These are phyloP conservation scores for Aureobasidium zeae DNA, from an alignment of 2,329 filamentous ascomycete genomes.

Conservation along the genomic window DNA sequence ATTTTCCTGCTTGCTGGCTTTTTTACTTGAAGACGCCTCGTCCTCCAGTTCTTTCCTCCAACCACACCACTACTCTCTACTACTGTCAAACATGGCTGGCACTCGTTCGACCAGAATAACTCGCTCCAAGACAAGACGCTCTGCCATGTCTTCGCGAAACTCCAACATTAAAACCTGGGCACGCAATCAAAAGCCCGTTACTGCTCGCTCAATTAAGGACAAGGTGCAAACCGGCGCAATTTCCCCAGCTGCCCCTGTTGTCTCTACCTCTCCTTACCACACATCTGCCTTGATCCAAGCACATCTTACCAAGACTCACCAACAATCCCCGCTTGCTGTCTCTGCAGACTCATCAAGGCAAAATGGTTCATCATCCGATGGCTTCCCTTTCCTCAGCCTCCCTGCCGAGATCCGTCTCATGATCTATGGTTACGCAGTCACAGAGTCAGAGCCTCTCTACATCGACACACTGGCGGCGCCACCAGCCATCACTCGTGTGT, in stretches of 20 bases:
- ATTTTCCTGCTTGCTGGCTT: conserved; percentile 8
- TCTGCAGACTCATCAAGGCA: conserved; percentile 1
- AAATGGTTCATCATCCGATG: not conserved
- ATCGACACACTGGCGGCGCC: conserved; percentile 11
- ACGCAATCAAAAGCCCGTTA: conserved; percentile 10
- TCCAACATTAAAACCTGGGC: conserved; percentile 12
- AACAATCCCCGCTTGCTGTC: conserved; percentile 3
- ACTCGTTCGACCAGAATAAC: conserved; percentile 3
- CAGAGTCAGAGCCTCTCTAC: conserved; percentile 5
- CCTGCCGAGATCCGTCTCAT: conserved; percentile 17
- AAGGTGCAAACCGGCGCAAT: conserved; percentile 5
- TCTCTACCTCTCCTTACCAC: conserved; percentile 3
- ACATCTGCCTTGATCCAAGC: conserved; percentile 10
- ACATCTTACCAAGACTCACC: conserved; percentile 7
- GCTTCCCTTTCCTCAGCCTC: conserved; percentile 15
- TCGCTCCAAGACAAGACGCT: conserved; percentile 14
- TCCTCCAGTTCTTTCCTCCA: conserved; percentile 11
- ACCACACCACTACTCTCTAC: conserved; percentile 5
- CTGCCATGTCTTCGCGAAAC: conserved; percentile 5
- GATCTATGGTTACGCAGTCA: conserved; percentile 16
- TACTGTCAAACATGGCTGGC: conserved; percentile 10
- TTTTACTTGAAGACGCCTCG: conserved; percentile 11
- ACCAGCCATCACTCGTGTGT: conserved; percentile 14
- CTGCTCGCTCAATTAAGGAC: not conserved
- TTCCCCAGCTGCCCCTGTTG: not conserved